Conservation (phyloP, 1,284 basidiomycete genomes). For the Farysia itapuensis region DNA sequence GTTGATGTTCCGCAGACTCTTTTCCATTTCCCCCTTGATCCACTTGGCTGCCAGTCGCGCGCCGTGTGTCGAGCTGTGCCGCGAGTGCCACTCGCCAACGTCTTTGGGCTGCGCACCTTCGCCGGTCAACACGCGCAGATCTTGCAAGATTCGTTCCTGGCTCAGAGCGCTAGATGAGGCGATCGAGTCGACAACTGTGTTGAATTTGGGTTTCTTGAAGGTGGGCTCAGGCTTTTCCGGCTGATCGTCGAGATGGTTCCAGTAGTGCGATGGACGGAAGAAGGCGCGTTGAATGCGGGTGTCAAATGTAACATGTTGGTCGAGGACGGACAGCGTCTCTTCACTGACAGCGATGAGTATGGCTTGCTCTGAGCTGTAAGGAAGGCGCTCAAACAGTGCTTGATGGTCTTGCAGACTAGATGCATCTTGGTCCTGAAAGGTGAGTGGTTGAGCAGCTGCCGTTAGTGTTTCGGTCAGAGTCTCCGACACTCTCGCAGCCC, state of each 20-base stretch:
- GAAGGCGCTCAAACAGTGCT: too few relatives aligned
- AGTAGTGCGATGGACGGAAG: slow-evolving; percentile 7
- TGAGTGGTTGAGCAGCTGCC: neutral
- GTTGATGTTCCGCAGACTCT: slow-evolving; percentile 6
- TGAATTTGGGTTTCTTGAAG: slow-evolving; percentile 21
- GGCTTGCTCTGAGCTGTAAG: neutral
- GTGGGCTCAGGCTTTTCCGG: slow-evolving; percentile 12
- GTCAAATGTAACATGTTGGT: slow-evolving; percentile 11
- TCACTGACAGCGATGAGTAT: slow-evolving; percentile 3
- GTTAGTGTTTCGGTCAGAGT: neutral
- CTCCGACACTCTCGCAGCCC: neutral
- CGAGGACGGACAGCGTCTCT: slow-evolving; percentile 3
- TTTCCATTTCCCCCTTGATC: slow-evolving; percentile 24
- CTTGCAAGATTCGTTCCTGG: slow-evolving; percentile 8
- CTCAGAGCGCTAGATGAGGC: slow-evolving; percentile 11
- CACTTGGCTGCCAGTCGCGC: slow-evolving; percentile 26
- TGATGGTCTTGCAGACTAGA: neutral
- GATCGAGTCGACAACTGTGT: slow-evolving; percentile 15
- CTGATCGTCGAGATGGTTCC: neutral
- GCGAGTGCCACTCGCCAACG: slow-evolving; percentile 14
- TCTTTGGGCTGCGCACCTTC: slow-evolving; percentile 17
- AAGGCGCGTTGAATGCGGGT: slow-evolving; percentile 11
- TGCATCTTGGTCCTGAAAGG: neutral
- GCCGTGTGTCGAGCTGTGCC: slow-evolving; percentile 39
- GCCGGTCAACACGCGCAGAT: slow-evolving; percentile 32